Evolutionary conservation across 1,284 basidiomycete species (phyloP), one percentile per base, ranked within the genome.

Genomic region (Leccinum insigne): DNA sequence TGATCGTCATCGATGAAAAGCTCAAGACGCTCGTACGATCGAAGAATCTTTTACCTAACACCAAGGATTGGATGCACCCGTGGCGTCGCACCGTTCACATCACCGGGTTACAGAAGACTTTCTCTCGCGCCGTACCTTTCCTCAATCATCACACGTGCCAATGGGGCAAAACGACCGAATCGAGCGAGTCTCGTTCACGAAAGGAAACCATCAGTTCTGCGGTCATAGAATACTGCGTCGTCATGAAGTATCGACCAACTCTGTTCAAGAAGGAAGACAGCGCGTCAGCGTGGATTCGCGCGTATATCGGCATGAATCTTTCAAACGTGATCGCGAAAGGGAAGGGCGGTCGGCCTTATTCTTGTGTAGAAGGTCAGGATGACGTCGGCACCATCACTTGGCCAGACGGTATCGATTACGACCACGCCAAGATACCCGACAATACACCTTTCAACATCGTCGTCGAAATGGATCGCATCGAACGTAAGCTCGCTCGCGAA

Each of bases 201-300:
- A 64, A 57, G 18, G 63, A 62, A 18, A 64, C 60, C 3, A 56
- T 64, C 16, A 10, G 5, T 4, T 11, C 60, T 4, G 59, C 59
- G 2, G 10, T 59, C 4, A 5, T 6, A 2, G 35, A 59, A 13
- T 59, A 21, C 9, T 4, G 21, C 0, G 35, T 21, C 18, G 21
- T 59, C 35, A 5, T 40, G 6, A 23, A 40, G 6, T 40, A 59
- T 5, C 58, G 21, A 14, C 1, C 13, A 5, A 5, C 6, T 29
- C 35, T 59, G 6, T 21, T 59, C 18, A 7, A 35, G 3, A 21
- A 16, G 58, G 5, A 23, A 1, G 35, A 21, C 11, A 59, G 58
- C 4, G 18, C 58, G 2, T 6, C 58, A 0, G 18, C 32, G 2
- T 21, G 58, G 18, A 6, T 59, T 4, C n/a, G 35, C 1, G 32